Evolutionary conservation across 176 grass and related monocot genomes (phyloP).

Genomic region (Ananas comosus): DNA sequence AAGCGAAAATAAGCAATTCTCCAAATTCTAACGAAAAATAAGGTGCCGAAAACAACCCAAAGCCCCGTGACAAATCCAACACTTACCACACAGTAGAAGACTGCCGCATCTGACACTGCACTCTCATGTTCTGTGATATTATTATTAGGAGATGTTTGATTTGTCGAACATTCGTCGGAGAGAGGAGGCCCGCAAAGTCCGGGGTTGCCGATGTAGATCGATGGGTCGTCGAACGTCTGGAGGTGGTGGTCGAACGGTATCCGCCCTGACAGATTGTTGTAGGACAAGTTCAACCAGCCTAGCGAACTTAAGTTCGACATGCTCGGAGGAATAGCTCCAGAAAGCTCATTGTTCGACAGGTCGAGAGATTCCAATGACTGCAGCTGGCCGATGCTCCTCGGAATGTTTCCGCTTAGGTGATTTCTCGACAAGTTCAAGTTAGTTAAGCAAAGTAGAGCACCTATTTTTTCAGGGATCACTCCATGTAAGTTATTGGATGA

Average conservation of each 20-base stretch:
- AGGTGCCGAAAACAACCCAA: constrained; percentile 22
- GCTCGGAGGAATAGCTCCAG: constrained; percentile 16
- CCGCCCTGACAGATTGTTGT: constrained; percentile 36
- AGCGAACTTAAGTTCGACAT: constrained; percentile 6
- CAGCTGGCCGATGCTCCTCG: constrained; percentile 8
- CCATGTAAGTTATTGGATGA: constrained; percentile 24
- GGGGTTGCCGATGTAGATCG: constrained; percentile 15
- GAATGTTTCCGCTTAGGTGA: constrained; percentile 12
- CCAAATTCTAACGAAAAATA: constrained; percentile 17
- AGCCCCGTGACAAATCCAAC: constrained; percentile 20
- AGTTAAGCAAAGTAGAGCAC: neutral
- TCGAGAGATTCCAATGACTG: constrained; percentile 25
- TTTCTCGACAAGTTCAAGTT: constrained; percentile 33
- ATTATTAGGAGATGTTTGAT: neutral
- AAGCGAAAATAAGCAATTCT: constrained; percentile 15
- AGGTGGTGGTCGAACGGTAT: constrained; percentile 18
- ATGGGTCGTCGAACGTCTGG: neutral
- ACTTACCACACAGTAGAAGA: neutral
- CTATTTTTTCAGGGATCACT: constrained; percentile 19
- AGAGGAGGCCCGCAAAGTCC: constrained; percentile 26
- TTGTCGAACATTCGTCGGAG: constrained; percentile 2
- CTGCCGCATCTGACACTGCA: too few relatives aligned
- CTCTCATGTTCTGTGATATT: neutral
- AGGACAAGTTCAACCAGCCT: constrained; percentile 11
- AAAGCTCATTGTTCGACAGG: constrained; percentile 22